phyloP scores from a whole-genome alignment of 768 basidiomycete genomes.

The Trametes cingulata region DNA sequence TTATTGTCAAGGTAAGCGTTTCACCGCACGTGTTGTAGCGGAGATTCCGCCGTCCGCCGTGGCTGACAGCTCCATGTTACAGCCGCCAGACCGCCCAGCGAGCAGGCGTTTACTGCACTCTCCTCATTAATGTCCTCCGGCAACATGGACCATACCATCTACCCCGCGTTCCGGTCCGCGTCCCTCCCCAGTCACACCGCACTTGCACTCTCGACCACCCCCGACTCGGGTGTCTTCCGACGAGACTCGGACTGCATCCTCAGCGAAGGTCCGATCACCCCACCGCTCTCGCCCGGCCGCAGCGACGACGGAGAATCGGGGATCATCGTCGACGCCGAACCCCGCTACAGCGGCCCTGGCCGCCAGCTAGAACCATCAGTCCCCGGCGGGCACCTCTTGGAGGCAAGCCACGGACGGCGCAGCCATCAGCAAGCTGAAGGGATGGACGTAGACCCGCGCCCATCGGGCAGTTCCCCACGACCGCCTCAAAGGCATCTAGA shows the following conservation, averaged over 20 bases:
- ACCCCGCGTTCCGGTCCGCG: constrained; percentile 30
- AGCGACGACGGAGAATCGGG: constrained; percentile 41
- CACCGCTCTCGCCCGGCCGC: constrained; percentile 63
- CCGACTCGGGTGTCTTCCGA: constrained; percentile 25
- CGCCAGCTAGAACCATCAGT: constrained; percentile 12
- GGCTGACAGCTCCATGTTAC: constrained; percentile 21
- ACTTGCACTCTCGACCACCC: constrained; percentile 19
- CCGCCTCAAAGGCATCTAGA: constrained; percentile 64
- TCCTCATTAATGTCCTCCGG: constrained; percentile 22
- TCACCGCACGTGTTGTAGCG: constrained; percentile 18
- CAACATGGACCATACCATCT: constrained; percentile 26
- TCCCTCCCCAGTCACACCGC: constrained; percentile 27
- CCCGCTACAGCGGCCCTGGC: constrained; percentile 37
- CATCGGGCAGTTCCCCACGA: constrained; percentile 22
- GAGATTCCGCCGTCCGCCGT: constrained; percentile 19
- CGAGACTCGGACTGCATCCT: constrained; percentile 46
- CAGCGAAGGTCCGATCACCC: constrained; percentile 65
- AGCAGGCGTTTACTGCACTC: constrained; percentile 25
- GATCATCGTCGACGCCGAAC: constrained; percentile 42
- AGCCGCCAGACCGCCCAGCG: constrained; percentile 23
- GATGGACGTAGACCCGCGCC: constrained; percentile 29
- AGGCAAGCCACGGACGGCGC: constrained; percentile 9
- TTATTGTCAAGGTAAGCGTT: constrained; percentile 24
- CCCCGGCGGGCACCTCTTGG: neutral
- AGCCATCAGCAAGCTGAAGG: constrained; percentile 20